These are phyloP conservation scores for Lophiostoma macrostomum DNA, from an alignment of 495 filamentous ascomycete genomes.

Conservation along the genomic window DNA sequence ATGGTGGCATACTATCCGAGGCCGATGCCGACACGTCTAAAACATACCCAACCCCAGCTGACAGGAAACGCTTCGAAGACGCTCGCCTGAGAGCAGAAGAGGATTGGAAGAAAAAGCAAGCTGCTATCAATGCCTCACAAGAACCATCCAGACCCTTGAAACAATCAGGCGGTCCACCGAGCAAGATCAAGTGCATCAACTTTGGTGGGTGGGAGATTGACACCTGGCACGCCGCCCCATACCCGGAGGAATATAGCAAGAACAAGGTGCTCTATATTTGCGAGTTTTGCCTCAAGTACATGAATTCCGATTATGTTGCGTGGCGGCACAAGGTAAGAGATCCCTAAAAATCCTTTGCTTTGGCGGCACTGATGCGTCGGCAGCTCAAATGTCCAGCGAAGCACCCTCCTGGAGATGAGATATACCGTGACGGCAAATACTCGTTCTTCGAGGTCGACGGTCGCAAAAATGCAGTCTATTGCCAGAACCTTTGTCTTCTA, in stretches of 20 bases:
- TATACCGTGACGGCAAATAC: conserved; percentile 89
- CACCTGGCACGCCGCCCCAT: conserved; percentile 99
- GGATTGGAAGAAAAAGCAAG: conserved; percentile 71
- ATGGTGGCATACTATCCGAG: conserved; percentile 88
- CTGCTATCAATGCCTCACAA: conserved; percentile 40
- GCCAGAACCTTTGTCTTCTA: conserved; percentile 92
- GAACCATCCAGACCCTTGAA: conserved; percentile 53
- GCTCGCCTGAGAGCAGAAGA: conserved; percentile 87
- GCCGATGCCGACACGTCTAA: conserved; percentile 85
- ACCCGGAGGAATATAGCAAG: conserved; percentile 95
- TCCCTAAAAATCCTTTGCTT: neutral
- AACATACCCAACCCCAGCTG: conserved; percentile 73
- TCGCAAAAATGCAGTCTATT: conserved; percentile 94
- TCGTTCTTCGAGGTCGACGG: conserved; percentile 98
- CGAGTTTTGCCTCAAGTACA: conserved; percentile 98
- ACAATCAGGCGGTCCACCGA: conserved; percentile 72
- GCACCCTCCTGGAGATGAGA: conserved; percentile 94
- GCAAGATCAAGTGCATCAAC: conserved; percentile 97
- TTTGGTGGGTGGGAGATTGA: conserved; percentile 97
- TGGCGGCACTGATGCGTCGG: conserved; percentile 8
- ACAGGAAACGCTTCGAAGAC: conserved; percentile 80
- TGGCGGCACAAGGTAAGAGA: conserved; percentile 83
- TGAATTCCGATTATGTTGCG: conserved; percentile 97
- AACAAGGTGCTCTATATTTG: conserved; percentile 96
- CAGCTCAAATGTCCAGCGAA: conserved; percentile 85